Percentiles rank a stretch among this genome's conserved stretches.
These are phyloP conservation scores for Fusarium xylarioides DNA, from an alignment of 2,329 filamentous ascomycete genomes.

Conservation along the genomic window DNA sequence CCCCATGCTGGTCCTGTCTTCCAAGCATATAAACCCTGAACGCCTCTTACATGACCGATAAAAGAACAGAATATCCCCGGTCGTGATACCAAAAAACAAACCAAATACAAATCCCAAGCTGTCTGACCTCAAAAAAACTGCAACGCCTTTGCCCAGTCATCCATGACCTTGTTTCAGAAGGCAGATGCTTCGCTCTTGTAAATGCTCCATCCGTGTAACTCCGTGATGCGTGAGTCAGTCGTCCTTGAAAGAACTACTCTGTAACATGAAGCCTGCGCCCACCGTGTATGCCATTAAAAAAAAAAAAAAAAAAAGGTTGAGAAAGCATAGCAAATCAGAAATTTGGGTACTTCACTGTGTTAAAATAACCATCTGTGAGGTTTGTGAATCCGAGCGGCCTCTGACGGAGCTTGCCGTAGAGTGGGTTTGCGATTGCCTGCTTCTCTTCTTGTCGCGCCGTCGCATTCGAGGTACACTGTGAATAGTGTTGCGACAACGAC, in stretches of 20 bases:
- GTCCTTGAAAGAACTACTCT: not conserved
- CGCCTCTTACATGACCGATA: slow-evolving; percentile 7
- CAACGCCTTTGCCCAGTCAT: slow-evolving; percentile 21
- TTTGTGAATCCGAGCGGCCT: not conserved
- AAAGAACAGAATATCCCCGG: slow-evolving; percentile 7
- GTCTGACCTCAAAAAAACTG: too few species aligned
- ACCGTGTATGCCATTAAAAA: not conserved
- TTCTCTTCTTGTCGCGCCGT: slow-evolving; percentile 39
- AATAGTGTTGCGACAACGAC: slow-evolving; percentile 36
- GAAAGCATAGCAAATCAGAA: not conserved
- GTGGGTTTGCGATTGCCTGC: slow-evolving; percentile 5
- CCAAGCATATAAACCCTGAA: slow-evolving; percentile 23
- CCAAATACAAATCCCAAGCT: too few species aligned
- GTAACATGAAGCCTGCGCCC: slow-evolving; percentile 15
- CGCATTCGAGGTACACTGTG: slow-evolving; percentile 40
- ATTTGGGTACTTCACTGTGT: not conserved
- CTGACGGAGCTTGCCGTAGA: slow-evolving; percentile 6
- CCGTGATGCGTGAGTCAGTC: slow-evolving; percentile 20
- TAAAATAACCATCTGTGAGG: not conserved
- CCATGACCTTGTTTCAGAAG: slow-evolving; percentile 10
- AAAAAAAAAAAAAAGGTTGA: not conserved
- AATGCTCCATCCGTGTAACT: slow-evolving; percentile 35
- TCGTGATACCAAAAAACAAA: not conserved
- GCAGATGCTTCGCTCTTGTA: slow-evolving; percentile 33
- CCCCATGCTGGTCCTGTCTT: slow-evolving; percentile 32